Evolutionary conservation across 2,329 filamentous ascomycete genomes (phyloP), one percentile per base, ranked within the genome.

Genomic region (Claviceps purpurea): DNA sequence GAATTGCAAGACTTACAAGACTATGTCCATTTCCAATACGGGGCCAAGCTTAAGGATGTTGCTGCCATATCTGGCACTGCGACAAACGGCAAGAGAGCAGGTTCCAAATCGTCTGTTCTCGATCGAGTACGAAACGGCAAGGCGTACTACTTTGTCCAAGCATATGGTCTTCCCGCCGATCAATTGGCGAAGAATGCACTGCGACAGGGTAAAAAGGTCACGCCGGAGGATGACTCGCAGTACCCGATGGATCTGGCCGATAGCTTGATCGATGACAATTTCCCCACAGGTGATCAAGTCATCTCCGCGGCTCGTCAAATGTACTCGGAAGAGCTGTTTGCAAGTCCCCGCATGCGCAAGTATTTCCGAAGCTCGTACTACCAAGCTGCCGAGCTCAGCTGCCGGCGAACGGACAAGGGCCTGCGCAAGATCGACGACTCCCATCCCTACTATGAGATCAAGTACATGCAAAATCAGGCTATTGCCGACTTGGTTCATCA

Each of bases 1-100:
- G 93, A 98, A 64, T 76, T 98, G 18, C 93, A 98, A 64, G 93
- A 98, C 66, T 71, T 98, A 22, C 91, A 97, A 64, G 93, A 98
- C 62, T 97, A 97, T 61, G 73, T 97, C 50, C 89, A 97, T 63
- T 98, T 98, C 68, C 86, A 90, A 62, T 97, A 97, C 61, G 82
- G 87, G 4, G 74, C 82, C 3, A 82, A 95, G 64, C 74, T 97
- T 48, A 91, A 87, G 64, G 90, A 97, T 56, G 69, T 94, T 47
- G 79, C 83, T 14, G 72, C 81, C 18, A 75, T 81, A 55, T 76
- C 82, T 42, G 74, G 77, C 14, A 81, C 81, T 51, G 69, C 75
- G 10, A 85, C 85, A 55, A 79, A 82, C 51, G 78, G 76, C 3
- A 89, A 89, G 63, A 85, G 90, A 34, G 89, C 93, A 5, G 85